Conservation (phyloP, 306 rosid genomes). For the Cucumis sativus region Cucumber_9930_V3 NC_026656.2:5907501-5908000, state of each 20-base stretch:
- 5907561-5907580: neutral
- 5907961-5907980: constrained; percentile 39
- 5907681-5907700: neutral
- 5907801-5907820: neutral
- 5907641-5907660: neutral
- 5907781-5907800: neutral
- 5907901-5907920: neutral
- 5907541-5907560: neutral
- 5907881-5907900: neutral
- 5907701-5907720: neutral
- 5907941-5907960: constrained; percentile 35
- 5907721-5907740: neutral
- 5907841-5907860: neutral
- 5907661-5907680: neutral
- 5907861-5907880: neutral
- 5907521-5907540: neutral
- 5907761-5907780: neutral
- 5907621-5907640: neutral
- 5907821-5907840: neutral
- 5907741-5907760: neutral
- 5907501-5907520: neutral
- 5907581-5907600: neutral
- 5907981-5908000: constrained; percentile 30
- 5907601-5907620: neutral
- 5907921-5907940: neutral